Evolutionary conservation across 179 eudicot genomes (phyloP), one percentile per base, ranked within the genome.

Genomic region (Patellifolia procumbens): DNA sequence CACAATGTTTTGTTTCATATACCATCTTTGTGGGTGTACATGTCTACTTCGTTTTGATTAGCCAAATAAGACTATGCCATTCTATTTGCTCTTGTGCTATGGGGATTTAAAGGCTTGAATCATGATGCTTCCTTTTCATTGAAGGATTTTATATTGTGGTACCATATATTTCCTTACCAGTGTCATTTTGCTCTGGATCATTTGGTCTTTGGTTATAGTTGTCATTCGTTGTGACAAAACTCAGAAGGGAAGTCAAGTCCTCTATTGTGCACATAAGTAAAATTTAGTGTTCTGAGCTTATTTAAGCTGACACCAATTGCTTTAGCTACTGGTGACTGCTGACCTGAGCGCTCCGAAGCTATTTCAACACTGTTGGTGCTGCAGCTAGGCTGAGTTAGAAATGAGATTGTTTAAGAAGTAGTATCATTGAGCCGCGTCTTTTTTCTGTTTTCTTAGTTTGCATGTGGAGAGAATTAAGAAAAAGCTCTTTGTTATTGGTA

Each of bases 1-100:
- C 0, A 6, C 69, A 52, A 52, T 81, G 51, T 67, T 56, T 37
- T 59, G 59, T 58, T 43, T 39, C 60, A 24, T 66, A 22, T 24
- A 48, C 51, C 24, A 58, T 17, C 22, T 16, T 61, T 51, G 37
- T 77, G 28, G 64, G 46, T 31, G 3, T 17, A 19, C 19, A 26
- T 67, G 35, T 4, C 58, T 37, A 9, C 11, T 72, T 19, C 16
- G n/a, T 58, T 13, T 76, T 20, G 4, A 0, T 13, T 45, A 52
- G 52, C 10, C 26, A 42, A 52, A 45, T 35, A 19, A 11, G 42
- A 53, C 53, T 28, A 7, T 63, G 61, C 34, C 61, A 48, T 49
- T 43, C 48, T 39, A 49, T 51, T 28, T 65, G 66, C 48, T 43
- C 16, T 43, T 48, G 43, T 2, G 28, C 20, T 20, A 26, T 43